Conservation (phyloP, 768 basidiomycete genomes). For the Boletus barrowsii region DNA sequence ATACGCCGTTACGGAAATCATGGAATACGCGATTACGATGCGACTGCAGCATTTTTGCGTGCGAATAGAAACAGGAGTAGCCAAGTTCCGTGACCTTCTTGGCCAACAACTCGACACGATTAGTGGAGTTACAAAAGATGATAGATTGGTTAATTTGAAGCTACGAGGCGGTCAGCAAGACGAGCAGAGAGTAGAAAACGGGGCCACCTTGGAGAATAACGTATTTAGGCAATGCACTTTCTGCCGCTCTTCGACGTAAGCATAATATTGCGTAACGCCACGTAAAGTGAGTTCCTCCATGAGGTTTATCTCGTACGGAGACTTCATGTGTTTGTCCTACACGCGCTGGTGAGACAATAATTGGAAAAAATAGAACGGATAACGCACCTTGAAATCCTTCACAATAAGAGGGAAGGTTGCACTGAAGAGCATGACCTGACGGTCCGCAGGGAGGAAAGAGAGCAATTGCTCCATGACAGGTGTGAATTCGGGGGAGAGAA, state of each 20-base stretch:
- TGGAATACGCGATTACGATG: constrained; percentile 99
- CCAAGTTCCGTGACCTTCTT: constrained; percentile 99
- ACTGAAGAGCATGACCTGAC: constrained; percentile 99
- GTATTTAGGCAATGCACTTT: constrained; percentile 99
- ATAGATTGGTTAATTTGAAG: constrained; percentile 99
- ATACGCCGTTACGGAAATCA: constrained; percentile 98
- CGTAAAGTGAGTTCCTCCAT: constrained; percentile 99
- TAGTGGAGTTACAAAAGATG: constrained; percentile 99
- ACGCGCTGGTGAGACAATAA: constrained; percentile 9
- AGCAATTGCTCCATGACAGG: constrained; percentile 98
- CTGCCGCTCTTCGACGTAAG: constrained; percentile 98
- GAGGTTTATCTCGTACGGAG: constrained; percentile 96
- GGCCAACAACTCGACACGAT: constrained; percentile 97
- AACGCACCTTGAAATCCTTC: constrained; percentile 93
- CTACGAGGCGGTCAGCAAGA: constrained; percentile 38
- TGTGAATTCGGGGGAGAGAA: constrained; percentile 94
- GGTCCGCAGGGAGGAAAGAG: constrained; percentile 73
- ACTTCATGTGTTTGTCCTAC: constrained; percentile 94
- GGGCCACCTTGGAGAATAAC: constrained; percentile 88
- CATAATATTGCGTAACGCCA: constrained; percentile 99
- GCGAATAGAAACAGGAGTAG: constrained; percentile 99
- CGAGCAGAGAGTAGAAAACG: neutral
- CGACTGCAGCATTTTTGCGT: constrained; percentile 98
- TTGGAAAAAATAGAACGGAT: neutral
- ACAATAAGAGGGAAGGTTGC: constrained; percentile 99